phyloP scores from a whole-genome alignment of 768 basidiomycete genomes.

The Rhodotorula kratochvilovae region DNA sequence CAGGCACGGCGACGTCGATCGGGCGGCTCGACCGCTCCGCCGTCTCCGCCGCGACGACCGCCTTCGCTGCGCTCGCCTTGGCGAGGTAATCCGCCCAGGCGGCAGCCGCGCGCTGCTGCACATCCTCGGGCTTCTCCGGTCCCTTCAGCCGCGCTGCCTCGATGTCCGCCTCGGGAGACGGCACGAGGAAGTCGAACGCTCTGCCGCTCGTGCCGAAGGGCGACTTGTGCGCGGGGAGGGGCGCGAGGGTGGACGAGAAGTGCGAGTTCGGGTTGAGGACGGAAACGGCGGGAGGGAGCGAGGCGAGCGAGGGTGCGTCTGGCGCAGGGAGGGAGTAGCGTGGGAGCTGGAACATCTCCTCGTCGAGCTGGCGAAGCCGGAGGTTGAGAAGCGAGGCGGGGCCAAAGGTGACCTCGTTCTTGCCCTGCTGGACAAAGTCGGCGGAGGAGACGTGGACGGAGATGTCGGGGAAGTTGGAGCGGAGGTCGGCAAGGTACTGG shows the following conservation, averaged over 20 bases:
- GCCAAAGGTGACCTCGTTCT: slow-evolving; percentile 59
- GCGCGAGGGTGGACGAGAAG: slow-evolving; percentile 33
- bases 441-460: slow-evolving; percentile 66
- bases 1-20: not conserved
- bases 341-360: slow-evolving; percentile 67
- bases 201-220: slow-evolving; percentile 18
- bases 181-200: slow-evolving; percentile 25
- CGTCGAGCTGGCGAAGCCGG: slow-evolving; percentile 66
- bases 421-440: slow-evolving; percentile 59
- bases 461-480: slow-evolving; percentile 10
- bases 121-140: not conserved
- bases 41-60: slow-evolving; percentile 13
- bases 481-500: slow-evolving; percentile 54
- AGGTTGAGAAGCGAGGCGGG: slow-evolving; percentile 68
- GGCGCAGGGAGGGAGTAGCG: slow-evolving; percentile 53
- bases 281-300: not conserved
- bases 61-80: slow-evolving; percentile 45
- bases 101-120: slow-evolving; percentile 1
- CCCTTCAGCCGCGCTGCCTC: slow-evolving; percentile 24
- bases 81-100: slow-evolving; percentile 38
- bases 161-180: slow-evolving; percentile 11
- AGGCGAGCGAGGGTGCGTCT: not conserved
- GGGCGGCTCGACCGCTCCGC: not conserved
- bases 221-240: slow-evolving; percentile 45
- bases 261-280: slow-evolving; percentile 2